phyloP scores from a whole-genome alignment of 495 filamentous ascomycete genomes.

The Friedmanniomyces endolithicus region DNA sequence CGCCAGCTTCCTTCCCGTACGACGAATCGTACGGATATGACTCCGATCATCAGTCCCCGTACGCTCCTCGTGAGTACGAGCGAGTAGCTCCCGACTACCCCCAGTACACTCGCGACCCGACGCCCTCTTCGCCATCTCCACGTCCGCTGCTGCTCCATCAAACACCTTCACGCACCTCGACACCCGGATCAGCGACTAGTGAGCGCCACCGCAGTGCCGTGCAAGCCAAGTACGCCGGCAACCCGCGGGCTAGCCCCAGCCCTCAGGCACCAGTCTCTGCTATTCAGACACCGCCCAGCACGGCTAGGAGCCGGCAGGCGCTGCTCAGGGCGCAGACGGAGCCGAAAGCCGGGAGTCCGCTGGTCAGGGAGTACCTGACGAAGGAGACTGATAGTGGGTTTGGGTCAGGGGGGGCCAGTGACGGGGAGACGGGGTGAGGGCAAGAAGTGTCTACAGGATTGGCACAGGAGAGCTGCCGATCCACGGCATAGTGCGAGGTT shows the following conservation, averaged over 20 bases:
- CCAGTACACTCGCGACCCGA: neutral
- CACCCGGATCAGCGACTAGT: neutral
- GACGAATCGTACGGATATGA: conserved; percentile 6
- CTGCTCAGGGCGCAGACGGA: conserved; percentile 11
- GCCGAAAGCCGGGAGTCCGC: conserved; percentile 15
- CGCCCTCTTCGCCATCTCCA: conserved; percentile 2
- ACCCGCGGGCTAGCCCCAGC: neutral
- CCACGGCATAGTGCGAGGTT: too few relatives aligned
- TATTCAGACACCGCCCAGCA: conserved; percentile 13
- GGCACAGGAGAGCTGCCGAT: too few relatives aligned
- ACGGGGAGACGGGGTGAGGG: neutral
- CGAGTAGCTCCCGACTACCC: neutral
- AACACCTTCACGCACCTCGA: conserved; percentile 8
- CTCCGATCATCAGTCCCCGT: neutral
- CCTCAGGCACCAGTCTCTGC: neutral
- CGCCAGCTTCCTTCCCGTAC: neutral
- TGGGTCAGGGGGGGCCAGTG: neutral
- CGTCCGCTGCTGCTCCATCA: conserved; percentile 1
- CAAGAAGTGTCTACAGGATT: neutral
- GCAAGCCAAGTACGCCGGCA: conserved; percentile 4
- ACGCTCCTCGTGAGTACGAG: neutral
- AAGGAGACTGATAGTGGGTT: neutral
- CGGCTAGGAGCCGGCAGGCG: conserved; percentile 6
- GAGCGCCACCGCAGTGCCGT: conserved; percentile 2
- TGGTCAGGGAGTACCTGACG: conserved; percentile 6